phyloP scores from a whole-genome alignment of 176 grass and related monocot species.

The Elymus sibiricus region DNA sequence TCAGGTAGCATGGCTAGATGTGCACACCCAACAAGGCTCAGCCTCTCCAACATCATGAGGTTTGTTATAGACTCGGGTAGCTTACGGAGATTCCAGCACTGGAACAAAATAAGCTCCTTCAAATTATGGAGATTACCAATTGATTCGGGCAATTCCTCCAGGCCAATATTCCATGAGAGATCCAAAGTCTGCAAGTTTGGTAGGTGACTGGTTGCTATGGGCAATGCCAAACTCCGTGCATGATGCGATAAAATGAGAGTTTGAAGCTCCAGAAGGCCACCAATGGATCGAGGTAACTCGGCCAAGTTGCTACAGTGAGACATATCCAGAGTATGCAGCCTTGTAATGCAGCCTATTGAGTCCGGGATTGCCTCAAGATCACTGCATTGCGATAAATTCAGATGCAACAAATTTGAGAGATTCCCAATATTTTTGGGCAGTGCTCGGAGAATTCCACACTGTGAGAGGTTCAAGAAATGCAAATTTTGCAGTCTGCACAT shows the following conservation, averaged over 20 bases:
- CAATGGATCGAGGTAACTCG: slow-evolving; percentile 41
- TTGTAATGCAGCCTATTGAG: slow-evolving; percentile 28
- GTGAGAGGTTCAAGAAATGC: slow-evolving; percentile 42
- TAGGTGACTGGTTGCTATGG: slow-evolving; percentile 33
- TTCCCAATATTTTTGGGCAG: slow-evolving; percentile 42
- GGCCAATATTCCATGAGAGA: slow-evolving; percentile 56
- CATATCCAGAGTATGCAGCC: slow-evolving; percentile 55
- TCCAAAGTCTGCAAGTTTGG: slow-evolving; percentile 46
- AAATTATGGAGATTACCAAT: slow-evolving; percentile 46
- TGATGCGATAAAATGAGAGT: slow-evolving; percentile 40
- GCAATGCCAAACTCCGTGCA: slow-evolving; percentile 24
- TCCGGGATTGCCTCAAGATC: slow-evolving; percentile 42
- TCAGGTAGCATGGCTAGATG: slow-evolving; percentile 42
- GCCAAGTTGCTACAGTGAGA: slow-evolving; percentile 42
- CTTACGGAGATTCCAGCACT: slow-evolving; percentile 50
- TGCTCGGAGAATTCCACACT: slow-evolving; percentile 37
- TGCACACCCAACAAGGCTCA: slow-evolving; percentile 49
- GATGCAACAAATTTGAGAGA: slow-evolving; percentile 44
- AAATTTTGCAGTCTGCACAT: slow-evolving; percentile 52
- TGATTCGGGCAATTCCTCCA: slow-evolving; percentile 40
- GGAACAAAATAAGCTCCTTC: slow-evolving; percentile 47
- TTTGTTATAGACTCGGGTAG: slow-evolving; percentile 46
- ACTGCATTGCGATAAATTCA: slow-evolving; percentile 62
- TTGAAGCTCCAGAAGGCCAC: slow-evolving; percentile 41
- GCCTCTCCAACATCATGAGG: slow-evolving; percentile 42